These are phyloP conservation scores for Dryas alaskensis DNA, from an alignment of 306 rosid species.

Conservation along the genomic window DNA sequence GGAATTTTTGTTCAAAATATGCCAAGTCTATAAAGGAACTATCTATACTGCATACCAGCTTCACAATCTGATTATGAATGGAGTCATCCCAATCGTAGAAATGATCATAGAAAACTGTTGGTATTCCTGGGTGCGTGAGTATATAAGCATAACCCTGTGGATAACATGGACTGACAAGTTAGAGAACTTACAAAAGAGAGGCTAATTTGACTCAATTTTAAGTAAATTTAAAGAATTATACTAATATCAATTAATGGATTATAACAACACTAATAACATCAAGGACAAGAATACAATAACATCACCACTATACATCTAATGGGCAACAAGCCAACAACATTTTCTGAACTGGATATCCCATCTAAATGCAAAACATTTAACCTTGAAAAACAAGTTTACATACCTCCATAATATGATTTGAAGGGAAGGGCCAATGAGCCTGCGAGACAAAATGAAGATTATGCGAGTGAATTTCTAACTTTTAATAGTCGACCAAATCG, in stretches of 20 bases:
- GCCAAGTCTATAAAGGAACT: not conserved
- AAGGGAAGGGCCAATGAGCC: constrained; percentile 96
- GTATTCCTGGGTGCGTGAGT: constrained; percentile 89
- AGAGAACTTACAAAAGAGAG: no score
- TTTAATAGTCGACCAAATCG: not conserved
- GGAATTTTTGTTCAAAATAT: not conserved
- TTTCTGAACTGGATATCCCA: not conserved
- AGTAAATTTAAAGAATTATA: not conserved
- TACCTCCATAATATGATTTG: constrained; percentile 87
- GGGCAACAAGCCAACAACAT: not conserved
- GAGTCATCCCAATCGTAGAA: constrained; percentile 68
- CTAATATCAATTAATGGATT: not conserved
- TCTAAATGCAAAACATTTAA: not conserved
- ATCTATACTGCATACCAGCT: constrained; percentile 49
- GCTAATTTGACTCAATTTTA: not conserved
- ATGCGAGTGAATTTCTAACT: constrained; percentile 20
- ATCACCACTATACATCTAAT: not conserved
- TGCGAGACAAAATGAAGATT: constrained; percentile 40
- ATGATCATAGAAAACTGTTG: constrained; percentile 91
- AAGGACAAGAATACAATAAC: not conserved
- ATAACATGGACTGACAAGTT: not conserved
- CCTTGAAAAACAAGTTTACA: constrained; percentile 2
- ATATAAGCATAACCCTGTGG: constrained; percentile 85
- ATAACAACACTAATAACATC: not conserved
- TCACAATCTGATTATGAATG: constrained; percentile 66